Evolutionary conservation across 225 moss, liverwort and hornwort species (phyloP).

Genomic region (Anthoceros angustus): DNA sequence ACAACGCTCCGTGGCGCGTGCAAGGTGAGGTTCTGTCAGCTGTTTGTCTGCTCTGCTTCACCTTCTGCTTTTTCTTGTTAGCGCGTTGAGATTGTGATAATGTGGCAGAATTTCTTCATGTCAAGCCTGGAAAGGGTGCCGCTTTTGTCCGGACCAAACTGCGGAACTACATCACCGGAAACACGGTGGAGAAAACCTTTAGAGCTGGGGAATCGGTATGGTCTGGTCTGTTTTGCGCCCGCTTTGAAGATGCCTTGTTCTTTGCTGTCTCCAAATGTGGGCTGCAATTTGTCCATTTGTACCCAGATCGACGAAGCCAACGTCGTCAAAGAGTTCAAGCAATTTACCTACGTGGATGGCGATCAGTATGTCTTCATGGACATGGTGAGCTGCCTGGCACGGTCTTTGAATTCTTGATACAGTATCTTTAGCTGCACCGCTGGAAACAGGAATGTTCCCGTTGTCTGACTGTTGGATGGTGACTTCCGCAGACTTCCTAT

Average conservation of each 20-base stretch:
- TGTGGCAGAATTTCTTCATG: constrained; percentile 83
- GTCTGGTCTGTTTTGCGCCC: neutral
- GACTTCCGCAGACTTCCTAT: constrained; percentile 36
- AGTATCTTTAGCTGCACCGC: neutral
- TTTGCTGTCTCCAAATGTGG: too few species aligned
- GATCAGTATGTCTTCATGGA: constrained; percentile 98
- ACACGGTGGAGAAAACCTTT: constrained; percentile 90
- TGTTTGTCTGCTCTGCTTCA: neutral
- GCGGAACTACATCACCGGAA: constrained; percentile 74
- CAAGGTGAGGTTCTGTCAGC: constrained; percentile 31
- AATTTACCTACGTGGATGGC: constrained; percentile 93
- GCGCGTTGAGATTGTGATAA: neutral
- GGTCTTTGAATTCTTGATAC: neutral
- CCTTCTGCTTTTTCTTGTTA: neutral
- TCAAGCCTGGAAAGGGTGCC: constrained; percentile 98
- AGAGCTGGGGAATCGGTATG: constrained; percentile 82
- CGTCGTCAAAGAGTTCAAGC: constrained; percentile 63
- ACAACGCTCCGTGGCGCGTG: constrained; percentile 71
- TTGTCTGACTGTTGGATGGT: neutral
- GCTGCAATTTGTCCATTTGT: too few species aligned
- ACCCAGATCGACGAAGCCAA: constrained; percentile 46
- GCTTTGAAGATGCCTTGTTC: neutral
- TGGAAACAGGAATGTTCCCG: neutral
- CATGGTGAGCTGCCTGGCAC: constrained; percentile 34
- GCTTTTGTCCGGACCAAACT: constrained; percentile 96